phyloP scores from a whole-genome alignment of 2,329 filamentous ascomycete genomes.

The Apiospora saccharicola region DNA sequence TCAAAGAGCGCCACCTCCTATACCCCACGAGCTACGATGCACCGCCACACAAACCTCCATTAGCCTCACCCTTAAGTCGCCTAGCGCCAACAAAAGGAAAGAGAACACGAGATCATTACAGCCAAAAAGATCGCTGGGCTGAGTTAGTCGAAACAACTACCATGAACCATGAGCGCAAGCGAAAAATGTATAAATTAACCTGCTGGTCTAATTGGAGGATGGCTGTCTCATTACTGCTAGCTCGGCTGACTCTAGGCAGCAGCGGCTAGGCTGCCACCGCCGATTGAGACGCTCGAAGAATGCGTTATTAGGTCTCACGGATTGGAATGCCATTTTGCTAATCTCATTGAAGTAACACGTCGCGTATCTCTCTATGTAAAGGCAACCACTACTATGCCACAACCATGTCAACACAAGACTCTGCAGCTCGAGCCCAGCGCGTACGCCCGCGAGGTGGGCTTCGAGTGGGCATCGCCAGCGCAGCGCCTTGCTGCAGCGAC shows the following conservation, averaged over 20 bases:
- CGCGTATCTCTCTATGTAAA: background rate
- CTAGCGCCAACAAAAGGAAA: background rate
- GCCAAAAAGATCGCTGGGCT: background rate
- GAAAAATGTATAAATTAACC: background rate
- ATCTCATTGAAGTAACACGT: background rate
- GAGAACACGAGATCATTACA: background rate
- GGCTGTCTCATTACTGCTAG: background rate
- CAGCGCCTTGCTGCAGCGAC: constrained; percentile 42
- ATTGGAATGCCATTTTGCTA: background rate
- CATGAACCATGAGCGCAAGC: background rate
- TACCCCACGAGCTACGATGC: background rate
- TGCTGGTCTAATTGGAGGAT: background rate
- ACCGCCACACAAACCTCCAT: background rate
- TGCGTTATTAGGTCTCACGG: background rate
- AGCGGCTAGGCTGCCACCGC: background rate
- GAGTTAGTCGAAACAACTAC: background rate
- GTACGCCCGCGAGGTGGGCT: constrained; percentile 41
- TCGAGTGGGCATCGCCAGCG: constrained; percentile 37
- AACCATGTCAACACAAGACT: constrained; percentile 30
- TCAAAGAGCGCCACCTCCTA: background rate
- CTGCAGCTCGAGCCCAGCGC: constrained; percentile 42
- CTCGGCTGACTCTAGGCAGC: background rate
- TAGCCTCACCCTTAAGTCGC: background rate
- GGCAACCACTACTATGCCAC: background rate
- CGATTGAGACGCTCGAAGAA: background rate